Evolutionary conservation across 2,329 filamentous ascomycete species (phyloP), one percentile per base, ranked within the genome.

Genomic region (Curvularia sp.): DNA sequence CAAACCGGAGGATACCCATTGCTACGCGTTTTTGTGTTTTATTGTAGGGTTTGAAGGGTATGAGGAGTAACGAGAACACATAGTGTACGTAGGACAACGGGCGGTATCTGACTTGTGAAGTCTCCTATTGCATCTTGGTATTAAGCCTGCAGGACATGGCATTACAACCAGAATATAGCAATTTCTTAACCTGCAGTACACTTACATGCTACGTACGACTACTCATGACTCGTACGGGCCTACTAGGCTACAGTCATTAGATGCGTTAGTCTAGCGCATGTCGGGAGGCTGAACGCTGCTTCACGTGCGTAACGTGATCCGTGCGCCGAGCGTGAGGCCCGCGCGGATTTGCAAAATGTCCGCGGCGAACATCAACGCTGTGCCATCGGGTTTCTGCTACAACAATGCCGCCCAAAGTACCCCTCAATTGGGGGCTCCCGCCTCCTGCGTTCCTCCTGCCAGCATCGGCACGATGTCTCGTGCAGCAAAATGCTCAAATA

Each of bases 391-490:
- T 49, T 19, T 45, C 52, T 57, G 41, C 55, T 42, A 60, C 49
- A 49, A 66, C 53, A 55, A 77, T 77, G 75, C 73, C 74, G 47
- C 72, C 74, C 59, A 71, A 67, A 66, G 52, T 68, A 65, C 64
- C 71, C 59, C 67, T 76, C 63, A 73, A 68, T 66, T 72, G 73
- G 74, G 74, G 68, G 8, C 66, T 69, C 15, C 36, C 70, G 30
- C 69, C 74, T 27, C 64, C 70, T 0, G 59, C 67, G 5, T 70
- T 73, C 43, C 68, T 76, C 21, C 51, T 75, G 5, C 72, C 74
- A 1, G 66, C 70, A 30, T 68, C 69, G 27, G 67, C 66, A 15
- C 67, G 69, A 39, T 60, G 66, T 9, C 53, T 74, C 36, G 47
- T 72, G 23, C 65, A 71, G 21, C 64, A 66, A 49, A 61, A 61